These are phyloP conservation scores for Artomyces pyxidatus DNA, from an alignment of 768 basidiomycete genomes.

Conservation along the genomic window DNA sequence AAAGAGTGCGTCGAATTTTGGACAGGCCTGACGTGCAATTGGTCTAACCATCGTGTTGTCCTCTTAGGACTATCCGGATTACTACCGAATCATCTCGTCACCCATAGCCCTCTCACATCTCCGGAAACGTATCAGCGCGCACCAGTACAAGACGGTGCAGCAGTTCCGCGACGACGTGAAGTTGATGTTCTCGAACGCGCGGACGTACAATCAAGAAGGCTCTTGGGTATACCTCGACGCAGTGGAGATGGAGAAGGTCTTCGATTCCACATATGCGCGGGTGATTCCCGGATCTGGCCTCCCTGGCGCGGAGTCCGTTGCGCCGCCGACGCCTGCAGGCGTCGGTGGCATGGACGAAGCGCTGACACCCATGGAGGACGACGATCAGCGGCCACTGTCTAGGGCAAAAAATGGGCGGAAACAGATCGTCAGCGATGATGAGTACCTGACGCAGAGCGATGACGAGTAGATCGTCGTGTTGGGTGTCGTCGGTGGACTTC, in stretches of 20 bases:
- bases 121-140: conserved; percentile 61
- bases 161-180: conserved; percentile 74
- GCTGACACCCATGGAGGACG: conserved; percentile 67
- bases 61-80: conserved; percentile 79
- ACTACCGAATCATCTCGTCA: conserved; percentile 79
- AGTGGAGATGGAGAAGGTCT: conserved; percentile 88
- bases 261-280: conserved; percentile 62
- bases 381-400: conserved; percentile 59
- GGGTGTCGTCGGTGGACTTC: not conserved
- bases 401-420: conserved; percentile 57
- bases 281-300: conserved; percentile 60
- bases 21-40: not conserved
- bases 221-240: conserved; percentile 95
- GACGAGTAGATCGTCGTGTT: conserved; percentile 38
- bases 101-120: conserved; percentile 88
- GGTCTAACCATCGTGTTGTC: conserved; percentile 13
- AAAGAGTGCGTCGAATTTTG: conserved; percentile 38
- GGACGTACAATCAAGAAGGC: conserved; percentile 89
- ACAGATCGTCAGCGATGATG: conserved; percentile 67
- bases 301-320: conserved; percentile 55
- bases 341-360: conserved; percentile 57
- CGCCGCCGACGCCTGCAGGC: conserved; percentile 29
- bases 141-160: conserved; percentile 66
- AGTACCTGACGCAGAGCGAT: conserved; percentile 62
- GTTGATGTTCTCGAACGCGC: conserved; percentile 91